Conservation (phyloP, 2,329 filamentous ascomycete genomes). For the Microdochium paspali region DNA sequence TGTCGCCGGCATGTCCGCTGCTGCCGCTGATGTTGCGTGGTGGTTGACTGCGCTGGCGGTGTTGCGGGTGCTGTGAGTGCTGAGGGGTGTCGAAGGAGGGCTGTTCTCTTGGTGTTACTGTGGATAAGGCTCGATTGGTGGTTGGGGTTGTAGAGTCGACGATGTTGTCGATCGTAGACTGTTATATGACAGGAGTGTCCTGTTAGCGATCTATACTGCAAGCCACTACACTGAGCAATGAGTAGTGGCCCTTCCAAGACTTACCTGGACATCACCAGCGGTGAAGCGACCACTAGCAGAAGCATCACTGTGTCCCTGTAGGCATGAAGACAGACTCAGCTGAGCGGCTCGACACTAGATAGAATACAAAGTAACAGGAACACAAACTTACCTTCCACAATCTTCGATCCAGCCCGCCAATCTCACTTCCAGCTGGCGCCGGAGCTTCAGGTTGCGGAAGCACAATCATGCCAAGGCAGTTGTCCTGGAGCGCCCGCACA, state of each 20-base stretch:
- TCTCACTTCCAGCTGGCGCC: constrained; percentile 25
- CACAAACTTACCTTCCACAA: background rate
- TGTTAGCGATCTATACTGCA: no score
- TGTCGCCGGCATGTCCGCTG: constrained; percentile 1
- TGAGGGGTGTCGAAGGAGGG: background rate
- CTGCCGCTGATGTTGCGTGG: background rate
- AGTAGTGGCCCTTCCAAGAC: background rate
- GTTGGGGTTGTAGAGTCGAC: constrained; percentile 18
- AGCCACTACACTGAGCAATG: no score
- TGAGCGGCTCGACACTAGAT: no score
- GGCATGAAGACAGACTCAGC: no score
- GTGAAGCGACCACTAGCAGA: background rate
- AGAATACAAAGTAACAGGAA: no score
- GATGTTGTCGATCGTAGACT: constrained; percentile 28
- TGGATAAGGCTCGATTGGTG: background rate
- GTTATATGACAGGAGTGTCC: no score
- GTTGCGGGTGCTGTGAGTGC: background rate
- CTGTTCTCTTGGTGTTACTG: background rate
- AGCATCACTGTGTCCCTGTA: background rate
- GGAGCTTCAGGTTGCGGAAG: constrained; percentile 29
- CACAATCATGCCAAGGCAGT: constrained; percentile 33
- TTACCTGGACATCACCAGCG: background rate
- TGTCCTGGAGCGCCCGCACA: constrained; percentile 30
- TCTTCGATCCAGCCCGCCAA: background rate
- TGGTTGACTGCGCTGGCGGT: background rate